Evolutionary conservation across 805 yeast genomes (phyloP).

Genomic region (Ogataea methanolica): DNA sequence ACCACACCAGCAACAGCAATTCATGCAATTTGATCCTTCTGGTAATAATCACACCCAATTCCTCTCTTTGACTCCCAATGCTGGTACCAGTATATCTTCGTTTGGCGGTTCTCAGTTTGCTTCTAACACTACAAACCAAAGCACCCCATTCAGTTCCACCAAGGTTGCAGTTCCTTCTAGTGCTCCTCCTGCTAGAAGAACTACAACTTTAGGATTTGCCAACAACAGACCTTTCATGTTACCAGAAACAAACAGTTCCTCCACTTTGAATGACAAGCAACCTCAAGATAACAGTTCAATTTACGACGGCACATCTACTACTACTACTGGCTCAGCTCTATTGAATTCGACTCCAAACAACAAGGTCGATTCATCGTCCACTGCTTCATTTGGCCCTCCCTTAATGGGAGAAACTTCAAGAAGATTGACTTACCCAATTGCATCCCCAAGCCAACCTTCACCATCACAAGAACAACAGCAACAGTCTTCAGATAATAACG

Average conservation of each 20-base stretch:
- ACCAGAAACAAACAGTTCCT: constrained; percentile 13
- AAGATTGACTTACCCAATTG: constrained; percentile 30
- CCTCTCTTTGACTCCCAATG: constrained; percentile 20
- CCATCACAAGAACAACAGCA: constrained; percentile 10
- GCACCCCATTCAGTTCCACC: constrained; percentile 20
- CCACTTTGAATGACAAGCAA: constrained; percentile 6
- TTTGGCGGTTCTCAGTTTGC: constrained; percentile 15
- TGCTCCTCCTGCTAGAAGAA: constrained; percentile 22
- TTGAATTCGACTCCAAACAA: constrained; percentile 6
- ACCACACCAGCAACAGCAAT: constrained; percentile 12
- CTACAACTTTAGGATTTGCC: constrained; percentile 14
- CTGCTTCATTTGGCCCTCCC: constrained; percentile 21
- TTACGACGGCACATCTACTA: constrained; percentile 1
- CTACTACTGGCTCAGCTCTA: constrained; percentile 3
- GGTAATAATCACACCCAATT: constrained; percentile 12
- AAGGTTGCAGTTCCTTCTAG: constrained; percentile 15
- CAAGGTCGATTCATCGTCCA: constrained; percentile 5
- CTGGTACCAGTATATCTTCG: constrained; percentile 11
- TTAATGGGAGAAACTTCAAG: constrained; percentile 37
- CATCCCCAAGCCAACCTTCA: constrained; percentile 5
- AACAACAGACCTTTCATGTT: constrained; percentile 19
- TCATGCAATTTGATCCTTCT: constrained; percentile 6
- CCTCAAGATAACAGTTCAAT: background rate
- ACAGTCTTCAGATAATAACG: constrained; percentile 1
- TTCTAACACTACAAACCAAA: constrained; percentile 6